These are phyloP conservation scores for Monosporascus ibericus DNA, from an alignment of 2,329 filamentous ascomycete genomes.

Conservation along the genomic window DNA sequence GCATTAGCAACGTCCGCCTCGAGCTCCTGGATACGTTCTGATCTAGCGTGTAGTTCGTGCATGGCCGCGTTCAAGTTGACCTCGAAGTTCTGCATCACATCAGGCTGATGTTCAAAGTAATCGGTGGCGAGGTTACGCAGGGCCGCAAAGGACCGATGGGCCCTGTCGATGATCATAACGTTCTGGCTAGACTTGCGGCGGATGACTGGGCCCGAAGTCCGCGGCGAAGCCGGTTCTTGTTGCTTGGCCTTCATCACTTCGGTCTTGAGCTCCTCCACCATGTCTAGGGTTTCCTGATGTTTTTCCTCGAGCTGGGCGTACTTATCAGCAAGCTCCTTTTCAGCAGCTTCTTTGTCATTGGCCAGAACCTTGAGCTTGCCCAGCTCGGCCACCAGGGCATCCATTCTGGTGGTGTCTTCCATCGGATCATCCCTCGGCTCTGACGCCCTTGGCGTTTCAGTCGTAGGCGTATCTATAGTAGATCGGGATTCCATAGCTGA, in stretches of 20 bases:
- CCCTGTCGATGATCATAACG: constrained; percentile 79
- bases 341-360: constrained; percentile 68
- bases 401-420: constrained; percentile 29
- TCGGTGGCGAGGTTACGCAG: constrained; percentile 84
- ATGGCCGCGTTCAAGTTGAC: constrained; percentile 85
- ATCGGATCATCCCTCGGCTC: constrained; percentile 31
- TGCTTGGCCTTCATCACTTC: constrained; percentile 74
- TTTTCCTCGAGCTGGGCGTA: constrained; percentile 79
- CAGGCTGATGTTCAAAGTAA: constrained; percentile 74
- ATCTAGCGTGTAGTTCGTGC: constrained; percentile 81
- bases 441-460: constrained; percentile 45
- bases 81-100: constrained; percentile 88
- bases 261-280: constrained; percentile 86
- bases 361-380: constrained; percentile 65
- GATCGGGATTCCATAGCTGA: constrained; percentile 73
- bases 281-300: constrained; percentile 74
- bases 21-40: constrained; percentile 83
- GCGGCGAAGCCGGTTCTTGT: constrained; percentile 53
- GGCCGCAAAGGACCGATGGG: constrained; percentile 84
- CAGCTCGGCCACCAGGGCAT: constrained; percentile 57
- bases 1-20: constrained; percentile 77
- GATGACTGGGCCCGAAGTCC: constrained; percentile 68
- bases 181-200: constrained; percentile 91
- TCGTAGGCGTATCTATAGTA: constrained; percentile 57
- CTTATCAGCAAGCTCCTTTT: constrained; percentile 66